Percentiles rank a stretch among this genome's conserved stretches.
These are phyloP conservation scores for Xylaria sp. DNA, from an alignment of 2,329 filamentous ascomycete species.

Conservation along the genomic window DNA sequence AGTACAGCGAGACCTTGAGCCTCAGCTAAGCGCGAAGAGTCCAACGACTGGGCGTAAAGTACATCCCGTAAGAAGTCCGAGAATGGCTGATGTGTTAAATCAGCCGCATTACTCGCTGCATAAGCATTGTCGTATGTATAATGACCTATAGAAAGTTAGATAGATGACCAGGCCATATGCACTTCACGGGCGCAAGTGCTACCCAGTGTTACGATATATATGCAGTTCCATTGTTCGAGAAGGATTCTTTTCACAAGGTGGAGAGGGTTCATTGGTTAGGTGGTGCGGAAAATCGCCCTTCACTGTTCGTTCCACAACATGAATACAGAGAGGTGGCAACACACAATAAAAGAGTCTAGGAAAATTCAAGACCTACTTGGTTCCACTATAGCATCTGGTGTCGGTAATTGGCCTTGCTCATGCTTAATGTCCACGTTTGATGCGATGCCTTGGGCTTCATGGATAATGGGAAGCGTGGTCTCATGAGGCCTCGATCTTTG, in stretches of 20 bases:
- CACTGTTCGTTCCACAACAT: not conserved
- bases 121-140: conserved; percentile 36
- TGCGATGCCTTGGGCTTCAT: conserved; percentile 46
- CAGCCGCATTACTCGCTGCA: conserved; percentile 38
- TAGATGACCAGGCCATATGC: conserved; percentile 10
- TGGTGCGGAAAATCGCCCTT: not conserved
- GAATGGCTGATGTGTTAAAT: conserved; percentile 56
- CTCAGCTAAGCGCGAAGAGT: conserved; percentile 52
- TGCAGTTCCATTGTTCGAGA: not conserved
- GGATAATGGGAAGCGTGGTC: conserved; percentile 38
- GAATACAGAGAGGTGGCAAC: not conserved
- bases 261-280: not conserved
- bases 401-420: conserved; percentile 52
- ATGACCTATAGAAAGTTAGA: conserved; percentile 34
- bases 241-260: not conserved
- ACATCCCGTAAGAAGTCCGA: conserved; percentile 64
- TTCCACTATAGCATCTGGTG: conserved; percentile 51
- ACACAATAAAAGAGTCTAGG: conserved; percentile 8
- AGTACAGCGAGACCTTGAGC: conserved; percentile 58
- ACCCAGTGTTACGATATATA: conserved; percentile 1
- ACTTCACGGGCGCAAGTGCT: not conserved
- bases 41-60: conserved; percentile 59
- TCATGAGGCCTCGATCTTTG: conserved; percentile 28
- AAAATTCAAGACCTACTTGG: conserved; percentile 39
- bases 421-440: conserved; percentile 45